Evolutionary conservation across 306 rosid genomes (phyloP).

Genomic region (Lupinus albus): DNA sequence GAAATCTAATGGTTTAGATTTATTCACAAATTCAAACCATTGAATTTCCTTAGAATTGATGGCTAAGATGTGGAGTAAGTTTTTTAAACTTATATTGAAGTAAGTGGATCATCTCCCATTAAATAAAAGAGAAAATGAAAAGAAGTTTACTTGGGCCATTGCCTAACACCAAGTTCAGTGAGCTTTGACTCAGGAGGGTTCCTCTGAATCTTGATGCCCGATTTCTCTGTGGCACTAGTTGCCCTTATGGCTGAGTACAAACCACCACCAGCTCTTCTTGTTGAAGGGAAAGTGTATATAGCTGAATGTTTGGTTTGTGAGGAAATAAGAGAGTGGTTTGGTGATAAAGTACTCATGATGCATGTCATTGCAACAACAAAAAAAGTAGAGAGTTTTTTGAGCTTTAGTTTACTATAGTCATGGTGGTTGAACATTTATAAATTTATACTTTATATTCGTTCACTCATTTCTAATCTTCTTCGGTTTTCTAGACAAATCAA

Average conservation of each 20-base stretch:
- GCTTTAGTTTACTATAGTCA: conserved; percentile 5
- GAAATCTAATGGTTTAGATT: too few relatives aligned
- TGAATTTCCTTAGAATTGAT: too few relatives aligned
- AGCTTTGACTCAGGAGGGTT: conserved; percentile 77
- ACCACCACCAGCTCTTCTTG: conserved; percentile 1
- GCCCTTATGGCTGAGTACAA: conserved; percentile 41
- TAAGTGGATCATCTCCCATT: too few relatives aligned
- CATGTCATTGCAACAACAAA: conserved; percentile 43
- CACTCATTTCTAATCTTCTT: conserved; percentile 53
- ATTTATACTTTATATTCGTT: conserved; percentile 31
- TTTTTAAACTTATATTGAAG: too few relatives aligned
- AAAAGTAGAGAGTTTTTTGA: not conserved
- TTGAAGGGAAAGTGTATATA: not conserved
- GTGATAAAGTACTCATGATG: conserved; percentile 36
- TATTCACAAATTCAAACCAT: too few relatives aligned
- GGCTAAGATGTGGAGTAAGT: too few relatives aligned
- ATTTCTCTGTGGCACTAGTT: conserved; percentile 58
- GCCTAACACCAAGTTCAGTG: conserved; percentile 49
- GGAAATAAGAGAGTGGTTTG: conserved; percentile 28
- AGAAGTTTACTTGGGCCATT: conserved; percentile 76
- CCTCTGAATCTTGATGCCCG: conserved; percentile 79
- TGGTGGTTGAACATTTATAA: not conserved
- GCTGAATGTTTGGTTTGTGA: conserved; percentile 37
- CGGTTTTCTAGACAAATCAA: conserved; percentile 4
- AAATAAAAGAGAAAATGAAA: not conserved